Conservation (phyloP, 176 grass and related monocot species). For the Dendrocalamus sinicus region DNA sequence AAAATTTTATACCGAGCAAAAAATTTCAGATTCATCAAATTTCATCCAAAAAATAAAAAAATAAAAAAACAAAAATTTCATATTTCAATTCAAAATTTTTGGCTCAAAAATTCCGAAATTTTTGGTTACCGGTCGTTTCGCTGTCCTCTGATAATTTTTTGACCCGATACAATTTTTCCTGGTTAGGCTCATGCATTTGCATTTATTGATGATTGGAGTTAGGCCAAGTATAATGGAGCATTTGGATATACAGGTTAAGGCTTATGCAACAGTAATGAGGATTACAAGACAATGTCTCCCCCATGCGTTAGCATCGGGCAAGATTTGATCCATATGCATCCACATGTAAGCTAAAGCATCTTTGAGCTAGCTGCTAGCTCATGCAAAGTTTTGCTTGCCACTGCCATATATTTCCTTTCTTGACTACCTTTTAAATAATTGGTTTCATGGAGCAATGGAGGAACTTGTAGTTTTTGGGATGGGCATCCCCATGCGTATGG, state of each 20-base stretch:
- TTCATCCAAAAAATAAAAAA: too few species aligned
- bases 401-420: conserved; percentile 21
- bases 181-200: conserved; percentile 22
- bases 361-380: background rate
- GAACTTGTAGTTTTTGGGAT: background rate
- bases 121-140: too few species aligned
- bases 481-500: too few species aligned
- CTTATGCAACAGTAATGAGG: background rate
- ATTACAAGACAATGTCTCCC: background rate
- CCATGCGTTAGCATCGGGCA: background rate
- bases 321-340: too few species aligned
- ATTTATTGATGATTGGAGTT: background rate
- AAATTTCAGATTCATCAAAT: too few species aligned
- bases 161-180: too few species aligned
- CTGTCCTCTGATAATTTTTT: too few species aligned
- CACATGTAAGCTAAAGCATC: too few species aligned
- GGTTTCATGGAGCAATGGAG: conserved; percentile 10
- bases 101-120: too few species aligned
- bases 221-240: background rate
- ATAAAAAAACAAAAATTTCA: too few species aligned
- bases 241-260: background rate
- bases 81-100: too few species aligned
- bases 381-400: conserved; percentile 36
- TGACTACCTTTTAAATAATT: conserved; percentile 11
- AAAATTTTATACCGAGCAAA: too few species aligned